phyloP scores from a whole-genome alignment of 768 basidiomycete species.

The Agrocybe chaxingu region DNA sequence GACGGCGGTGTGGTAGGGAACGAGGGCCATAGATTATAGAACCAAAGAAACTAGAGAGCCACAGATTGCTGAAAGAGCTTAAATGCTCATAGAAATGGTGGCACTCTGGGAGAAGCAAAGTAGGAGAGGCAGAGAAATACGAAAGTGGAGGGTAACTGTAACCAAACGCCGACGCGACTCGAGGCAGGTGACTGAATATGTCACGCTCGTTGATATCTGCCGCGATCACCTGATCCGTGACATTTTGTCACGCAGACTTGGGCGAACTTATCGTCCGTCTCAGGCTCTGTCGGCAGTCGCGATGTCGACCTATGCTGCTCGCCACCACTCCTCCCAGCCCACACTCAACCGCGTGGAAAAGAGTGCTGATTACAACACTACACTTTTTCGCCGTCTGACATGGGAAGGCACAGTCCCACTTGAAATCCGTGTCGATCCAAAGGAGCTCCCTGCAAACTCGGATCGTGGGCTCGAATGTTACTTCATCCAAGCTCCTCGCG shows the following conservation, averaged over 20 bases:
- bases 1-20: constrained; percentile 15
- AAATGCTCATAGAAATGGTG: no score
- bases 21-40: constrained; percentile 16
- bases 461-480: constrained; percentile 89
- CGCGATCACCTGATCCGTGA: constrained; percentile 25
- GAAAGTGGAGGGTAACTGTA: no score
- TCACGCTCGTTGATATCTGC: constrained; percentile 2
- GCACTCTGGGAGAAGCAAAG: no score
- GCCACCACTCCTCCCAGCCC: constrained; percentile 38
- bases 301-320: constrained; percentile 54
- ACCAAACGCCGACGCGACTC: neutral
- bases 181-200: constrained; percentile 17
- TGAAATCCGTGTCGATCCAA: constrained; percentile 84
- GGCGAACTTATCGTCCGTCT: constrained; percentile 2
- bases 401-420: constrained; percentile 92
- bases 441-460: constrained; percentile 86
- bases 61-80: neutral
- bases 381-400: constrained; percentile 81
- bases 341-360: constrained; percentile 27
- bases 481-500: constrained; percentile 86
- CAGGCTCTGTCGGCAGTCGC: neutral
- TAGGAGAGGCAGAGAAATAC: no score
- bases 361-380: constrained; percentile 56
- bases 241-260: constrained; percentile 6
- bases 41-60: constrained; percentile 14